phyloP scores from a whole-genome alignment of 257 asterid species.

The Mentha longifolia region DNA sequence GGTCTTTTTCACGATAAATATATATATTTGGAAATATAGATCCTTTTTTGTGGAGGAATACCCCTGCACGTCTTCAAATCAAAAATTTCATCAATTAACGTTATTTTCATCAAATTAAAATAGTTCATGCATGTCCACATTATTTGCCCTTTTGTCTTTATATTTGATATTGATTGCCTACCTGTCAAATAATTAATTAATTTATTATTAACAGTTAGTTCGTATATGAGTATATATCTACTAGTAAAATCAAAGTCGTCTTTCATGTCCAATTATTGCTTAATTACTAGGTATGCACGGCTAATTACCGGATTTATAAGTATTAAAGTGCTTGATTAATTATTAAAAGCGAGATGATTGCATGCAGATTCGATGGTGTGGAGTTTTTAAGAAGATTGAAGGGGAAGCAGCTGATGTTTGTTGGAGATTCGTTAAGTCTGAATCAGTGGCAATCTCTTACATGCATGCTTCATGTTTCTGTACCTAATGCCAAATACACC shows the following conservation, averaged over 20 bases:
- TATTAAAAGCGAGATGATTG: not conserved
- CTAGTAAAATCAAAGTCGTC: not conserved
- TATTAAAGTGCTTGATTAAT: no score
- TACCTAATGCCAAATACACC: slow-evolving; percentile 47
- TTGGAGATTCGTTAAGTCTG: slow-evolving; percentile 69
- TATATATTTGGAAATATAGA: no score
- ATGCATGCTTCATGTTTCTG: slow-evolving; percentile 61
- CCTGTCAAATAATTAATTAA: not conserved
- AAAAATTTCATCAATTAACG: not conserved
- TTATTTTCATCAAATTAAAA: not conserved
- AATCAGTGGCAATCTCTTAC: slow-evolving; percentile 79
- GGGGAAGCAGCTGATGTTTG: slow-evolving; percentile 62
- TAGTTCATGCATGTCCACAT: not conserved
- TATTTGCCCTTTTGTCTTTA: not conserved
- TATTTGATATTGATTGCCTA: not conserved
- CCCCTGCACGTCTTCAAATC: not conserved
- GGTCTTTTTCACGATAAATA: no score
- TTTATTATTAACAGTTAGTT: no score
- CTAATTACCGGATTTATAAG: no score
- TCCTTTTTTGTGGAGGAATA: no score
- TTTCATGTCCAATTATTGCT: not conserved
- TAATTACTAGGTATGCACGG: not conserved
- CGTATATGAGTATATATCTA: no score
- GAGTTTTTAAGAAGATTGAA: slow-evolving; percentile 46
- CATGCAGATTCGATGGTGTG: slow-evolving; percentile 58